Base-by-base conservation (phyloP, 352 stramenopile species). In the Aphanomyces invadans region DNA sequence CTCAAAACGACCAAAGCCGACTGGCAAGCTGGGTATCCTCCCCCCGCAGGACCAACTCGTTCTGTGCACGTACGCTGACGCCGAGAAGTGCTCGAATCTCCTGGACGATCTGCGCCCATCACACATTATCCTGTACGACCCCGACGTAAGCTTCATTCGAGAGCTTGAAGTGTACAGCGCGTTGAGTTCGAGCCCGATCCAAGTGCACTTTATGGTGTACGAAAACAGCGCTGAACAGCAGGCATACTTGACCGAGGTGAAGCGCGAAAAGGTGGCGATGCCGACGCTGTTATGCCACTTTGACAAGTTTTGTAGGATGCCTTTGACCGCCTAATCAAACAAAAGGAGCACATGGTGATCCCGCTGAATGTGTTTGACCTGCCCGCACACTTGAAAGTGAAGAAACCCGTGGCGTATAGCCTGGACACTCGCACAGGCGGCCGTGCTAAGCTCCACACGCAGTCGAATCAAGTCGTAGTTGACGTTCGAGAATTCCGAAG, bases 401-500 rank as follows among this genome's bases (percentile, higher is more conserved):
- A 77, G 48, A 74, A 78, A 62, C 71, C 86, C 10, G 55, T 72
- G 3, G 73, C 80, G 67, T 91, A 94, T 73, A 91, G 82, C 33
- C 88, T 93, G 81, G 84, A 93, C 53, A 93, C 84, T 21, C 78
- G 84, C 36, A 90, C 84, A 0, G 76, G 78, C 26, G 81, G 74
- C 1, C 77, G 79, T 2, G 75, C 77, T 12, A 83, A 83, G 36
- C 23, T 45, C n/a, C 52, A 53, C 17, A 25, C 39, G 15, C 23
- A 39, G 2, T 59, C 53, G 15, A 54, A 21, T 23, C 52, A 39
- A n/a, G 75, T 91, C 21, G 80, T 98, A 12, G 95, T 99, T 3
- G 97, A 99, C 72, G 88, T 99, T 31, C 89, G 97, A 49, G 97
- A 99, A 74, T 99, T 99, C 70, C 81, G 96, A 19, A 97, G 91